Conservation (phyloP, 73 alveolate species). For the Tetrahymena elliotti region DNA sequence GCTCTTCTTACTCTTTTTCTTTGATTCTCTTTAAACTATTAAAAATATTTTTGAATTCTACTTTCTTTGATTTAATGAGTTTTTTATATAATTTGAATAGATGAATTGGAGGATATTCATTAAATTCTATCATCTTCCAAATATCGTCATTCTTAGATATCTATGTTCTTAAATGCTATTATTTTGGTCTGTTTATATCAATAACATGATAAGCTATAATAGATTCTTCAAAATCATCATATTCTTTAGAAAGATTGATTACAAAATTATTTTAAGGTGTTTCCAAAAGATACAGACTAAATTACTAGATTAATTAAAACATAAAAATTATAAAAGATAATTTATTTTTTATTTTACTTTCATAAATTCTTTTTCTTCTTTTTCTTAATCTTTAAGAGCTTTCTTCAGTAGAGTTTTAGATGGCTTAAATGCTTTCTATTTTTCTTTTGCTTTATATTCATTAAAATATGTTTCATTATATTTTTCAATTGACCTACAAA, state of each 20-base stretch:
- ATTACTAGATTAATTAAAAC: not conserved
- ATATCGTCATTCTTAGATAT: not conserved
- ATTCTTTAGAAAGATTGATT: not conserved
- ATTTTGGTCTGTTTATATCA: not conserved
- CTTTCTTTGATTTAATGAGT: not conserved
- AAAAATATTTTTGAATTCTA: not conserved
- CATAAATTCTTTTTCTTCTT: not conserved
- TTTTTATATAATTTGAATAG: not conserved
- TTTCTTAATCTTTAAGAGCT: not conserved
- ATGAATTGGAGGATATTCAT: not conserved
- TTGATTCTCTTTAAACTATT: not conserved
- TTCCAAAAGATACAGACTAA: not conserved
- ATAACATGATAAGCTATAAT: not conserved
- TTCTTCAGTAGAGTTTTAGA: not conserved
- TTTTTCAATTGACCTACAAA: constrained; percentile 23
- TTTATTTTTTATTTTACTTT: not conserved
- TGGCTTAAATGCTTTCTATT: not conserved
- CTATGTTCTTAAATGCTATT: not conserved
- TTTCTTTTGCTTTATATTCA: not conserved
- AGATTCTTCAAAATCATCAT: not conserved
- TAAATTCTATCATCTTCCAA: not conserved
- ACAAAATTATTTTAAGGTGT: not conserved
- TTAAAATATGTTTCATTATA: constrained; percentile 1
- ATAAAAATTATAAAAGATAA: not conserved
- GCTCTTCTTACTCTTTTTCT: not conserved